Base-by-base conservation (phyloP, 2,329 filamentous ascomycete species). In the Aotearoamyces nothofagi region DNA sequence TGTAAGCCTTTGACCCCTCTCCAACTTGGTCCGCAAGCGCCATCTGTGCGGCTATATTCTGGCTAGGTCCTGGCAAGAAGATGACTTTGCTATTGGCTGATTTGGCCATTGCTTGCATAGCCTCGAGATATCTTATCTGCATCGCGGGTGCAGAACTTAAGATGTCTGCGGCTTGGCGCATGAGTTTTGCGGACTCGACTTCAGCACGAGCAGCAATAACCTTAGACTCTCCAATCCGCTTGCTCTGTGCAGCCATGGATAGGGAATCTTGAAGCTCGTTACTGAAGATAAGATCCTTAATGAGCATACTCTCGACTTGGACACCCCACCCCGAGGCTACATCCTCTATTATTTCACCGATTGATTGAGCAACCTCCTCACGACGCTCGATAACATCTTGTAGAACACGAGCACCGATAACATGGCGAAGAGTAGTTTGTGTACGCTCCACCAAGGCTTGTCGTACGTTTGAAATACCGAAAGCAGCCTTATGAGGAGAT, bases 61-160 rank as follows among this genome's bases (percentile, higher is more conserved):
- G 69, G 52, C 67, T 69, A 22, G 61, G 54, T 6, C 63, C 71
- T 2, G 78, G 79, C 41, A 90, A 50, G 65, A 90, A 87, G 44
- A 87, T 86, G 46, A 90, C 78, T 59, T 92, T 92, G 55, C 65
- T 69, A 56, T 84, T 92, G 26, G 84, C 82, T 0, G 72, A 71
- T 69, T 94, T 96, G 45, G 90, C 90, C 87, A 98, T 98, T 23
- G 82, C 71, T 54, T 96, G 90, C 87, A 96, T 96, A 4, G 90
- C 86, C 60, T 98, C 90, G 41, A 98, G 78, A 55, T 96, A 96
- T 41, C 86, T 67, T 60, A 93, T 93, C 60, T 94, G 86, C 90
- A 98, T 98, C 43, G 90, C 90, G 3, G 90, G 90, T 0, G 87
- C 87, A 10, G 74, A 83, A 38, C 73, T 81, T 27, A 98, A 57